Percentiles rank a stretch among this genome's conserved stretches.
Conservation (phyloP, 1,284 basidiomycete species). For the Phellinidium pouzarii region DNA sequence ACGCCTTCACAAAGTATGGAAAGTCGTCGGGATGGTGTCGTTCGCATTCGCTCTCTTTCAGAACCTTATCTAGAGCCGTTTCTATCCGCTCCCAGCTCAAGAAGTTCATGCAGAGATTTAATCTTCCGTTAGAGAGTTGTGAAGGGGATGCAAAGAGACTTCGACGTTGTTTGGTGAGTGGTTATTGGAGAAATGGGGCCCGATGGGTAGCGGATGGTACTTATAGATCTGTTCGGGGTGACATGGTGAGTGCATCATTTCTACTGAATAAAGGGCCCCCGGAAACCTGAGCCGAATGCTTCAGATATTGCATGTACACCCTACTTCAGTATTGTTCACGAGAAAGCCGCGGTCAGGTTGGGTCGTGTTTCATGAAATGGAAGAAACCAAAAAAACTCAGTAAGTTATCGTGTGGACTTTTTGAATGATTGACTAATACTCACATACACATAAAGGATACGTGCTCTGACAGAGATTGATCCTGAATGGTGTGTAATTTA, state of each 20-base stretch:
- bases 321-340: constrained; percentile 91
- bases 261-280: too few species aligned
- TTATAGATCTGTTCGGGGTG: constrained; percentile 78
- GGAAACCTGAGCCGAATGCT: not conserved
- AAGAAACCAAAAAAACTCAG: constrained; percentile 92
- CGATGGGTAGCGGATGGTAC: constrained; percentile 86
- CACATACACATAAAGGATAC: constrained; percentile 34
- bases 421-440: constrained; percentile 8
- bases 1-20: constrained; percentile 84
- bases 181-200: constrained; percentile 93
- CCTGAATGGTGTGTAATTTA: constrained; percentile 43
- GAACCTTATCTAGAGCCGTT: constrained; percentile 86
- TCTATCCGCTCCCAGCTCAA: constrained; percentile 89
- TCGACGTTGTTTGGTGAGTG: constrained; percentile 80
- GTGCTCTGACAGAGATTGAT: constrained; percentile 51
- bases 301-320: constrained; percentile 84
- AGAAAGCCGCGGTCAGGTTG: constrained; percentile 84
- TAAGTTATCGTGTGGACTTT: constrained; percentile 30
- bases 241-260: constrained; percentile 49
- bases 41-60: constrained; percentile 86
- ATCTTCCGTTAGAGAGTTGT: constrained; percentile 72
- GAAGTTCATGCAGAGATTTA: constrained; percentile 88
- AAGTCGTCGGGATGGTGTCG: constrained; percentile 86
- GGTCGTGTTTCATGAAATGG: constrained; percentile 94
- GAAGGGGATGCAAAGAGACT: constrained; percentile 77